Evolutionary conservation across 495 filamentous ascomycete species (phyloP), one percentile per base, ranked within the genome.

Genomic region (Aspergillus mulundensis): DNA sequence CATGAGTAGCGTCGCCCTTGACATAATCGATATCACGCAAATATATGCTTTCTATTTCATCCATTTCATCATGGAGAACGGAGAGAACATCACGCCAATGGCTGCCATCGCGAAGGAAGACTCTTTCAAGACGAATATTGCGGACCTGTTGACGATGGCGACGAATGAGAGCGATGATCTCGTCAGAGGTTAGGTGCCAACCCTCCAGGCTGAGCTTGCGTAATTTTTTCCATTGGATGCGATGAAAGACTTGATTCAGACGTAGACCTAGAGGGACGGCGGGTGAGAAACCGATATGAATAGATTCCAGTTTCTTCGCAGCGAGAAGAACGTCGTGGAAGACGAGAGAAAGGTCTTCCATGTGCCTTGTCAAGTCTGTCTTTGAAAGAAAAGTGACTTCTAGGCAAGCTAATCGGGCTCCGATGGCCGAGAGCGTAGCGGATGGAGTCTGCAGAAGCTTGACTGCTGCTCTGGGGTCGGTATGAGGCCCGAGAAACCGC

Each of bases 251-350:
- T 0, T 75, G 68, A 45, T 87, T 82, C 0, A 87, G 75, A 23
- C 68, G 64, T 15, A 87, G 63, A 50, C 75, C 73, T 1, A 90
- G 63, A 5, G 87, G 85, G 6, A 70, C 57, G 40, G 79, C 74
- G 19, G 77, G 71, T 5, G 80, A 81, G 56, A 88, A 89, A 5
- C 85, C 84, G 16, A 90, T 74, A 56, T 88, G 84, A 25, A 90
- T 74, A n/a, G 81, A 73, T 52, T 81, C 75, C 46, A 90, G 77
- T 41, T 83, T 82, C 42, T 70, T 75, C 2, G 86, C 84, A 16
- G 81, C 77, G 5, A 60, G 58, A 56, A 88, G 86, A 30, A 87
- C 77, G 11, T 69, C 74, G 48, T 70, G 71, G 57, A 86, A 87
- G 39, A 81, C 69, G 8, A 47, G 59, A 0, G 85, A 85, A 0